Base-by-base conservation (phyloP, 202 grass and related monocot species). In the Dendrocalamus latiflorus region DNA sequence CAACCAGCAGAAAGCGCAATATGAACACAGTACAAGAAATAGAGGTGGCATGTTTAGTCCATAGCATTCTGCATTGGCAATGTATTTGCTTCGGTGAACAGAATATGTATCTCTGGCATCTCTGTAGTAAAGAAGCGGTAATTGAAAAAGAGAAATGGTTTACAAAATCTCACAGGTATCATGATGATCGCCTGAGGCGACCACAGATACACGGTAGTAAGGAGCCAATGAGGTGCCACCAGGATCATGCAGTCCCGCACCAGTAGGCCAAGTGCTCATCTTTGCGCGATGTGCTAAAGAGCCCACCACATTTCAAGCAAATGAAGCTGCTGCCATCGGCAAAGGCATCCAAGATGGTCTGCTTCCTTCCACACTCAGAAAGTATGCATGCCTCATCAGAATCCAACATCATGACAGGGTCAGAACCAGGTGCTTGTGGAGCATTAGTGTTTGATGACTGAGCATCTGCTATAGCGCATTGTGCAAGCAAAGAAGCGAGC, bases 281-380 rank as follows among this genome's bases (percentile, higher is more conserved):
- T 80, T 90, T 99, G 25, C 96, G 93, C 16, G 83, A 90, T 21
- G 73, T 89, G 57, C 96, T 94, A 28, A 94, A 81, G 24, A 99
- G 88, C 68, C 96, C 96, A 8, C 91, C 91, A 66, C 96, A 99
- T 68, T 94, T 83, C 66, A 96, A 55, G 79, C 96, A 99, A 60
- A 99, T 93, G 85, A 99, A 99, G 79, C 93, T 99, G 81, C 96
- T 96, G 12, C 96, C 96, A 37, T 99, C 93, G 1, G 80, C 82
- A 79, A 99, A 99, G 0, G 96, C 96, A 41, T 99, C 93, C 60
- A 99, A 51, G 68, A 99, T 99, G 7, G 96, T 81, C 74, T 99
- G 96, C 81, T 91, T 92, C 84, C 87, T 90, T 47, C 96, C 96
- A 68, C 85, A 81, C 81, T 86, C 85, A 33, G 91, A 85, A 81